Percentiles rank a stretch among this genome's conserved stretches.
Conservation (phyloP, 306 rosid genomes). For the Cicer chorassanicum region DNA sequence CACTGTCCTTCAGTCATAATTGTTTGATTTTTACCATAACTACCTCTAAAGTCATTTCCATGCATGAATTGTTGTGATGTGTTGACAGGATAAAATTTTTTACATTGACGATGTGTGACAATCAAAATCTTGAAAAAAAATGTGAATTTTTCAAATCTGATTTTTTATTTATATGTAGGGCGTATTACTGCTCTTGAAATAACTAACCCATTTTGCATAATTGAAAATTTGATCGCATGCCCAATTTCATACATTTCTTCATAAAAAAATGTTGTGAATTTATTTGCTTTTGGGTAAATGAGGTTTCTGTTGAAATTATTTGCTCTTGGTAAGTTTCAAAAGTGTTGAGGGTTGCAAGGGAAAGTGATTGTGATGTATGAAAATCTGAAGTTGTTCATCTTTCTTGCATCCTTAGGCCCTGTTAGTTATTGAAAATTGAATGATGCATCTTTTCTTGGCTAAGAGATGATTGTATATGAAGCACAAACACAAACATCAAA, state of each 20-base stretch:
- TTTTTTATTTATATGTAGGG: not conserved
- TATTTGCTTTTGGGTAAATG: conserved; percentile 21
- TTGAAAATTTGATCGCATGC: conserved; percentile 19
- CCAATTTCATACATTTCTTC: not conserved
- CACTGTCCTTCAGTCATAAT: too few relatives aligned
- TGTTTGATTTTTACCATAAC: too few relatives aligned
- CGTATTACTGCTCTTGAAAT: conserved; percentile 5
- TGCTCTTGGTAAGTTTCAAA: not conserved
- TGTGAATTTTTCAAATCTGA: not conserved
- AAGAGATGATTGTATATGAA: not conserved
- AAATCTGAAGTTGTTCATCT: not conserved
- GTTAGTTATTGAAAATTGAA: conserved; percentile 4
- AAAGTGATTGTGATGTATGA: not conserved
- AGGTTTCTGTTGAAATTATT: not conserved
- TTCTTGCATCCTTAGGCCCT: not conserved
- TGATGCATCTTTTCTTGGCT: not conserved
- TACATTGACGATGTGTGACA: too few relatives aligned
- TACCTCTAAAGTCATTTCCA: too few relatives aligned
- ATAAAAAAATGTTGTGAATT: not conserved
- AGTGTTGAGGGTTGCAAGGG: not conserved
- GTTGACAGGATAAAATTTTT: too few relatives aligned
- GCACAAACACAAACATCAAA: not conserved
- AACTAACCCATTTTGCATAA: conserved; percentile 24
- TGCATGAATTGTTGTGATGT: too few relatives aligned
- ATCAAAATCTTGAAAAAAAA: too few relatives aligned